Base-by-base conservation (phyloP, 1,284 basidiomycete species). In the Cerrena zonata region DNA sequence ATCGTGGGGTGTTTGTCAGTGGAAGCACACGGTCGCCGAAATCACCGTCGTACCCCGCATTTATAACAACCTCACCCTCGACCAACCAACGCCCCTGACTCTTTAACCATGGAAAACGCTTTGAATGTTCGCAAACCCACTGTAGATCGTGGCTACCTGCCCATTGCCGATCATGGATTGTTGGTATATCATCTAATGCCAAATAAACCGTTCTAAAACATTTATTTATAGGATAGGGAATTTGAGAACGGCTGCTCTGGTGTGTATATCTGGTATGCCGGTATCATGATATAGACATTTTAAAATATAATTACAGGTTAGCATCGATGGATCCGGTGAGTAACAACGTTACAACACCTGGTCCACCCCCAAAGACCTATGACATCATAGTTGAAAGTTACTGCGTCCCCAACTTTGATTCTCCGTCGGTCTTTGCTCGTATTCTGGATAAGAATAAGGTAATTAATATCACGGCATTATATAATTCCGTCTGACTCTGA, bases 351-450 rank as follows among this genome's bases (percentile, higher is more conserved):
- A n/a, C 42, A 18, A 19, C 23, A 43, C 27, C 25, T 19, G n/a
- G 41, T 11, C 47, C 45, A 43, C 45, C 27, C 22, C 24, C 45
- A 23, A 42, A 39, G 51, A 21, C 18, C 34, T 15, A 37, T 39
- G 26, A 4, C 21, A 15, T 53, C 5, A n/a, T 55, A 88, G 86
- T 91, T 57, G 88, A 94, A 63, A 89, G 87, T 58, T 91, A 94
- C 66, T 95, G 92, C 60, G 77, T 94, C 11, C 93, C 93, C 1
- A 79, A 94, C 73, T 96, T 96, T 64, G 93, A 96, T 68, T 94
- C 90, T 3, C 92, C 92, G 5, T 88, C 86, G 12, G 76, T 96
- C 34, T 96, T 95, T 58, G 92, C 91, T 4, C 79, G 89, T 12
- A 89, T 92, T 58, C 75, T 92, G 3, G 89, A 91, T 70, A 89